Percentiles rank a stretch among this genome's conserved stretches.
phyloP scores from a whole-genome alignment of 306 rosid genomes.

The Fagus sylvatica region DNA sequence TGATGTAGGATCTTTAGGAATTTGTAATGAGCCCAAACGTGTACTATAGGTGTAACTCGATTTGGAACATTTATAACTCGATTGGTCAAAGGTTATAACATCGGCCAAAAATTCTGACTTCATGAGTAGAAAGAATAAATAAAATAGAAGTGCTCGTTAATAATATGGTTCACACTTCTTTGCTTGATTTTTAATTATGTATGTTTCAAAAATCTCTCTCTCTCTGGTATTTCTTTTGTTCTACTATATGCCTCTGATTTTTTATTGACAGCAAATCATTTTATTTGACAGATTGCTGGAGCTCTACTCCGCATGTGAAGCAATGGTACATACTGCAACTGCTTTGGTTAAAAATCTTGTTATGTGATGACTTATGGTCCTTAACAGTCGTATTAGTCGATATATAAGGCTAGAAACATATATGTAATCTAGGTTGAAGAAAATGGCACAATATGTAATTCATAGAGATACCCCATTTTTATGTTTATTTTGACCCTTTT shows the following conservation, averaged over 20 bases:
- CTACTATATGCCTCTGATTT: conserved; percentile 3
- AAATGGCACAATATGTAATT: background rate
- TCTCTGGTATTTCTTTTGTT: conserved; percentile 4
- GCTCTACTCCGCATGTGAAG: conserved; percentile 55
- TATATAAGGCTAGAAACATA: background rate
- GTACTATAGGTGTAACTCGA: background rate
- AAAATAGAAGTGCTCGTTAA: background rate
- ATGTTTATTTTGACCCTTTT: conserved; percentile 1
- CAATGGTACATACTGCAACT: conserved; percentile 58
- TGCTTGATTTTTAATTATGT: background rate
- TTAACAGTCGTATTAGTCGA: background rate
- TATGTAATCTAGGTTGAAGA: background rate
- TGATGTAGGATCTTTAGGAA: too few species aligned
- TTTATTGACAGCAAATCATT: conserved; percentile 26
- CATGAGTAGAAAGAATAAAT: background rate
- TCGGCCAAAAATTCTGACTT: background rate
- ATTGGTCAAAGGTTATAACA: background rate
- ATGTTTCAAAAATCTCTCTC: background rate
- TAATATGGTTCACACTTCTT: background rate
- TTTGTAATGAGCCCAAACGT: too few species aligned
- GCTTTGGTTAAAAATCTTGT: conserved; percentile 14
- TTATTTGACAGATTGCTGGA: conserved; percentile 89
- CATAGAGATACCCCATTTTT: conserved; percentile 4
- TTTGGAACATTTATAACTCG: background rate
- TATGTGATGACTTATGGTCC: background rate